phyloP scores from a whole-genome alignment of 139 green algal species.

The Coelastrella sp. region DNA sequence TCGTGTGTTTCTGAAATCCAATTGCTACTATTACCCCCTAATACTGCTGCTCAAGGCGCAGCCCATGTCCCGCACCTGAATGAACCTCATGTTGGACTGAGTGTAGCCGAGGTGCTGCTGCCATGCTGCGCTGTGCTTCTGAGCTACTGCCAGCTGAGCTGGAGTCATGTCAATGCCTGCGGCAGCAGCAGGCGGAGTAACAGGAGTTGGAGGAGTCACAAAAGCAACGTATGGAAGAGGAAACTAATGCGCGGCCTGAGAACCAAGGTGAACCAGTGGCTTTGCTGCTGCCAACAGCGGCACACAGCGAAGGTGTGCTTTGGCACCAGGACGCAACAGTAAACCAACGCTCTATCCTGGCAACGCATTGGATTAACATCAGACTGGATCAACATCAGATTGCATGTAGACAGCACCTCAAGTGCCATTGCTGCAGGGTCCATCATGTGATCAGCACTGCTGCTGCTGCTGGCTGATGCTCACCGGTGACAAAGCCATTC shows the following conservation, averaged over 20 bases:
- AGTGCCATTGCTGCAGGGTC: background rate
- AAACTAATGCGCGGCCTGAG: too few relatives aligned
- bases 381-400: background rate
- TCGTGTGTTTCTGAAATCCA: too few relatives aligned
- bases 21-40: background rate
- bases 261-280: too few relatives aligned
- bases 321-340: too few relatives aligned
- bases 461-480: background rate
- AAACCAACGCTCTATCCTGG: too few relatives aligned
- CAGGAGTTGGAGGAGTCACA: background rate
- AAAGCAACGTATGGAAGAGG: background rate
- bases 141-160: slow-evolving; percentile 89
- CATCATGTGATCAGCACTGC: background rate
- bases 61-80: slow-evolving; percentile 59
- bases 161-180: slow-evolving; percentile 97
- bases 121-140: slow-evolving; percentile 66
- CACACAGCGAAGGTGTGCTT: too few relatives aligned
- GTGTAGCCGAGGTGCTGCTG: slow-evolving; percentile 78
- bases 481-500: slow-evolving; percentile 75
- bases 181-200: slow-evolving; percentile 7
- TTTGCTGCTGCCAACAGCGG: too few relatives aligned
- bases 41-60: background rate
- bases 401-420: background rate
- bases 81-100: slow-evolving; percentile 89
- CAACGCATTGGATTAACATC: too few relatives aligned